Evolutionary conservation across 805 yeast species (phyloP).

Genomic region (Kockiozyma suomiensis): DNA sequence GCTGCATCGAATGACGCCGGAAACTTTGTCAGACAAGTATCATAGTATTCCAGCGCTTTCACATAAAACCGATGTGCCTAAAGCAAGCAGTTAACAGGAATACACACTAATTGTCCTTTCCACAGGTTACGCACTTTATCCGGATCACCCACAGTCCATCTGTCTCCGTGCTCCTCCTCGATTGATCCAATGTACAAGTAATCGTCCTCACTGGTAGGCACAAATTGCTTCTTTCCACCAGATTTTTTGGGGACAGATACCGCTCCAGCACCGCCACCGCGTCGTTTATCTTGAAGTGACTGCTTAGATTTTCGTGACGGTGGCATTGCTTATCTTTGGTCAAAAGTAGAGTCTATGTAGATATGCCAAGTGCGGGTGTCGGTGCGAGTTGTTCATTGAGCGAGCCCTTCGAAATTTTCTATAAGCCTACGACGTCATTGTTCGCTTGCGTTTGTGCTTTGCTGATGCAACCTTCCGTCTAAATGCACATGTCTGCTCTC

Average conservation of each 20-base stretch:
- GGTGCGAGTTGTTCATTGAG: too few species aligned
- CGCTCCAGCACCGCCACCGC: not conserved
- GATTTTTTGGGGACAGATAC: not conserved
- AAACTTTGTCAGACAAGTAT: slow-evolving; percentile 16
- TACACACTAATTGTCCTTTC: not conserved
- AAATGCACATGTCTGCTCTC: too few species aligned
- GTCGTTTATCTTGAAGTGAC: slow-evolving; percentile 3
- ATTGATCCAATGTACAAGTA: slow-evolving; percentile 27
- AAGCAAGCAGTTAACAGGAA: not conserved
- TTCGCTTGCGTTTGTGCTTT: too few species aligned
- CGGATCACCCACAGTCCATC: slow-evolving; percentile 31
- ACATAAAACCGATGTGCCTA: slow-evolving; percentile 30
- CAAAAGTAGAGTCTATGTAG: not conserved
- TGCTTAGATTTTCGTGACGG: slow-evolving; percentile 17
- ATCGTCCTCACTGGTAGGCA: slow-evolving; percentile 30
- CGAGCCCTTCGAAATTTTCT: too few species aligned
- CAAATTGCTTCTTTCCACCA: slow-evolving; percentile 8
- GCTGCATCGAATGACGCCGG: slow-evolving; percentile 30
- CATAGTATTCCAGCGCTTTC: slow-evolving; percentile 25
- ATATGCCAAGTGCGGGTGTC: too few species aligned
- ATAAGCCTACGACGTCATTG: too few species aligned
- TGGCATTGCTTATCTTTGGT: slow-evolving; percentile 1
- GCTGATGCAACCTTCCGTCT: too few species aligned
- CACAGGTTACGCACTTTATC: slow-evolving; percentile 15
- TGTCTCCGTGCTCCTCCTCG: slow-evolving; percentile 34